Conservation (phyloP, 106 monocot species). For the Dendrobium officinale region DNA sequence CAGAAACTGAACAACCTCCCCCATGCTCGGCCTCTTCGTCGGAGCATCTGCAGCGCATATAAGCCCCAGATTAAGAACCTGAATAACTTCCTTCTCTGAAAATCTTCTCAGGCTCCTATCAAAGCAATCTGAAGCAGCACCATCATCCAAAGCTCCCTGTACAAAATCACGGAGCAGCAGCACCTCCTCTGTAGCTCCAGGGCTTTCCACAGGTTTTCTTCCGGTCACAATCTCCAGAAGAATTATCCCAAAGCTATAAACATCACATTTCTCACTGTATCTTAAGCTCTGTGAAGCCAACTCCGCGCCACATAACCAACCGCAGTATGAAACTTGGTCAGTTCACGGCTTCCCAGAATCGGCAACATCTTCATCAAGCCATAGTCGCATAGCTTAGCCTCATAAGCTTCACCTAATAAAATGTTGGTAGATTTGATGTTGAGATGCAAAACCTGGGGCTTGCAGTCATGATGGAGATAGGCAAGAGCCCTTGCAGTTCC, state of each 20-base stretch:
- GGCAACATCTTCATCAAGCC: slow-evolving; percentile 78
- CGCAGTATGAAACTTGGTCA: slow-evolving; percentile 55
- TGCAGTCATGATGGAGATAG: slow-evolving; percentile 96
- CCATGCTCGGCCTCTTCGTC: slow-evolving; percentile 74
- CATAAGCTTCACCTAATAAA: slow-evolving; percentile 58
- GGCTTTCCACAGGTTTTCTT: slow-evolving; percentile 74
- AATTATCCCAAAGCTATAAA: slow-evolving; percentile 91
- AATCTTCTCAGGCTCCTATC: slow-evolving; percentile 55
- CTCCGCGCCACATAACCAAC: slow-evolving; percentile 86
- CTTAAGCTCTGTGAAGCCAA: slow-evolving; percentile 69
- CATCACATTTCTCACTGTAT: slow-evolving; percentile 89
- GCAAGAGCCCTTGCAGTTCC: slow-evolving; percentile 78
- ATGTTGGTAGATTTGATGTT: slow-evolving; percentile 92
- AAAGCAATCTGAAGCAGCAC: slow-evolving; percentile 58
- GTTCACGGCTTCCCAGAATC: slow-evolving; percentile 41
- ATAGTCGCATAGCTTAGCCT: slow-evolving; percentile 79
- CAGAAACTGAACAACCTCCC: slow-evolving; percentile 89
- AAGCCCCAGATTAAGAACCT: slow-evolving; percentile 87
- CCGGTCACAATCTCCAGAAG: slow-evolving; percentile 86
- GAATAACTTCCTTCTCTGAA: slow-evolving; percentile 69
- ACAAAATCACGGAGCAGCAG: slow-evolving; percentile 63
- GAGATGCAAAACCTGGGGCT: slow-evolving; percentile 78
- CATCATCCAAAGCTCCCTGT: slow-evolving; percentile 60
- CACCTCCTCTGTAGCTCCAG: slow-evolving; percentile 46
- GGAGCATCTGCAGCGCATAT: slow-evolving; percentile 71